Evolutionary conservation across 108 stramenopile species (phyloP), one percentile per base, ranked within the genome.

Genomic region (Cylindrotheca closterium): DNA sequence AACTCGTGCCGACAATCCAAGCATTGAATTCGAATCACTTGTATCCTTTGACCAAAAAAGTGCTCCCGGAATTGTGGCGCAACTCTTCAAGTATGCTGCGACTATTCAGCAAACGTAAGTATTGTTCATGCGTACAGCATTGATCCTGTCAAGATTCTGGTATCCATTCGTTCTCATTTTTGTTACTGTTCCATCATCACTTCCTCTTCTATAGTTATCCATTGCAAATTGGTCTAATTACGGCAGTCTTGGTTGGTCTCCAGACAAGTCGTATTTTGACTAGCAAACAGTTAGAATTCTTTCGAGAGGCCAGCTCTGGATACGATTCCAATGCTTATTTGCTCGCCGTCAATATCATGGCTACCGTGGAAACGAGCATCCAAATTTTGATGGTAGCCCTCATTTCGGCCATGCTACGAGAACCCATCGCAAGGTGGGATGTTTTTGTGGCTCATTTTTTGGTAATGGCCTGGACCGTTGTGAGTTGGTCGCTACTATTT

Each of bases 231-330:
- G 75, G 76, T 1, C 17, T 77, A 10, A 67, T 81, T 46, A 48
- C 68, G 1, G 51, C 50, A n/a, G 75, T 81, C 34, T 45, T 81
- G 37, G 21, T 82, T 47, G 77, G 70, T 18, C 49, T 82, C 29
- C 57, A 56, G 27, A 61, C 77, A 18, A 47, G 74, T 3, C 68
- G 60, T 32, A 51, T 46, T 15, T 47, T 78, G 45, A 82, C 74
- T 7, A 37, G 51, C 18, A 77, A 82, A 30, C 33, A 65, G 18
- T n/a, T 71, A 23, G 75, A 82, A 37, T 82, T 82, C 65, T 82
- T 74, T 53, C 68, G 81, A 22, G 81, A 82, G 48, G 33, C 70
- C 32, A 37, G 45, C 37, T 30, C 47, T 26, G 73, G 74, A 18
- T 65, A 57, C 29, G 58, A 68, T 46, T 27, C 60, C 12, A 75